phyloP scores from a whole-genome alignment of 108 stramenopile genomes.

The Asterionellopsis glacialis region DNA sequence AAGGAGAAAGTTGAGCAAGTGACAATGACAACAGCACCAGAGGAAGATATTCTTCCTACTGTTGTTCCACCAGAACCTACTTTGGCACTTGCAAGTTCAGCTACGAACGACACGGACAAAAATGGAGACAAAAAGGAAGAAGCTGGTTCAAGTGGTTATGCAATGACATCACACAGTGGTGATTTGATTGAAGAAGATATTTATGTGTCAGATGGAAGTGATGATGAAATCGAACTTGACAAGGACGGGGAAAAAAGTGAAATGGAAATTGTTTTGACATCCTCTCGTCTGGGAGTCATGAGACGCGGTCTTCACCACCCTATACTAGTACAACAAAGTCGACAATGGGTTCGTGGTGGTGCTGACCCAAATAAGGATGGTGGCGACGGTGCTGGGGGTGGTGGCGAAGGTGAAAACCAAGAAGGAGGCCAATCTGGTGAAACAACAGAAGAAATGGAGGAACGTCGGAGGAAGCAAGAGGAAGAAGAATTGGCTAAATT shows the following conservation, averaged over 20 bases:
- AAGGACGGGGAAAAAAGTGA: not conserved
- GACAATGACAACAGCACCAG: no score
- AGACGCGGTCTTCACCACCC: slow-evolving; percentile 52
- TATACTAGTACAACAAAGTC: slow-evolving; percentile 50
- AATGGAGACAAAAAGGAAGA: no score
- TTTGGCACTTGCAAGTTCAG: no score
- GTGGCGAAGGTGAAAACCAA: slow-evolving; percentile 5
- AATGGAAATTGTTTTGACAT: slow-evolving; percentile 59
- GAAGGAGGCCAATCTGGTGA: slow-evolving; percentile 15
- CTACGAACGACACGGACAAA: no score
- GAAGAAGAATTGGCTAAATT: slow-evolving; percentile 57
- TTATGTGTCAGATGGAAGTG: slow-evolving; percentile 65
- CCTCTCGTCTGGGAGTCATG: slow-evolving; percentile 83
- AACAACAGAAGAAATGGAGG: slow-evolving; percentile 13
- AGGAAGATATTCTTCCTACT: no score
- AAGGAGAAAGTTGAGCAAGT: no score
- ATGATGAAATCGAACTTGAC: slow-evolving; percentile 3
- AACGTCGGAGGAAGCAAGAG: slow-evolving; percentile 17
- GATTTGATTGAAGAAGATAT: slow-evolving; percentile 76
- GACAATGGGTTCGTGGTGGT: slow-evolving; percentile 68
- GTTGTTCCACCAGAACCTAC: no score
- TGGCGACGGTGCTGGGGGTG: slow-evolving; percentile 5
- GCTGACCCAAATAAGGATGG: slow-evolving; percentile 6
- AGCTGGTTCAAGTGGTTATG: slow-evolving; percentile 32
- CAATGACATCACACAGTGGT: slow-evolving; percentile 71